Base-by-base conservation (phyloP, 441 rosid genomes). In the Gossypium laxum region DNA sequence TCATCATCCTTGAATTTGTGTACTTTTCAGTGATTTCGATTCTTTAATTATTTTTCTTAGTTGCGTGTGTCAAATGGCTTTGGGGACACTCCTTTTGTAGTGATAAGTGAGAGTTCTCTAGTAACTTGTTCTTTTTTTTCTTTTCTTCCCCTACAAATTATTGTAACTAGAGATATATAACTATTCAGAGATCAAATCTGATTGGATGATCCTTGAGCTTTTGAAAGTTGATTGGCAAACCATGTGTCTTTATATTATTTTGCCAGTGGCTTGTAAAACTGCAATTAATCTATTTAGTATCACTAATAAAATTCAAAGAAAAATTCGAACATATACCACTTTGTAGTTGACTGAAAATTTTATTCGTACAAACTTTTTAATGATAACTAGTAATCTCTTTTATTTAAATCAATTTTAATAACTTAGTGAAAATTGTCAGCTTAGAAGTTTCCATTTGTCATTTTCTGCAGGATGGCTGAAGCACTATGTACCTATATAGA, bases 381-480 rank as follows among this genome's bases (percentile, higher is more conserved):
- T 15, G 70, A 7, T 48, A 8, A 38, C 57, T 26, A 8, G 48
- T 24, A 14, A 67, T 51, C 17, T 52, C 28, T 30, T 70, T 8
- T 54, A 30, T 38, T 72, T 12, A 10, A 64, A 12, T 51, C n/a
- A 43, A 17, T 41, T 38, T 57, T 72, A 64, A 56, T 26, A 48
- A 18, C 22, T 10, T 7, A 14, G 28, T 60, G 65, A 66, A 59
- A 18, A 30, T 17, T 5, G 6, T 32, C 32, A 30, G 26, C 63
- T 51, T 32, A 17, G 41, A 67, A 55, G 63, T 69, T 69, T 58
- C 21, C 34, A 28, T 34, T 5, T 72, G 15, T 72, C 59, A 59
- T 50, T 71, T 8, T 70, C 28, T 79, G 74, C 84, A 94, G 99
- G 83, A 90, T 90, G 97, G 91, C 79, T 2, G 98, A 94, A 77